Conservation (phyloP, 2,329 filamentous ascomycete genomes). For the Beauveria medogensis region DNA sequence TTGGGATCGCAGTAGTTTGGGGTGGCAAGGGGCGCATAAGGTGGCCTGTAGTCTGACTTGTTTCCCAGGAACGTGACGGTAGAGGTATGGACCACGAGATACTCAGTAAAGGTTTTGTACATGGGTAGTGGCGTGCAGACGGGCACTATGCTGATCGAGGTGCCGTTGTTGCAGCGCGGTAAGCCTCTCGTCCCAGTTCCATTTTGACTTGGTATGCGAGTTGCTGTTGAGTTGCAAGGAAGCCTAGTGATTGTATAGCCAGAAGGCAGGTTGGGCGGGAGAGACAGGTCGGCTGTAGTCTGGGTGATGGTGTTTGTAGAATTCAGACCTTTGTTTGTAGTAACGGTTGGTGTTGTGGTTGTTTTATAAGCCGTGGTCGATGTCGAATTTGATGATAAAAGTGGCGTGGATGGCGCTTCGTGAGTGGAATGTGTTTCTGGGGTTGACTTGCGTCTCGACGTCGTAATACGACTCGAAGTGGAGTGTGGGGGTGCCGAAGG, state of each 20-base stretch:
- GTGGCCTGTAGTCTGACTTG: conserved; percentile 37
- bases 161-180: background rate
- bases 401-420: background rate
- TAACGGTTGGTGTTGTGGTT: background rate
- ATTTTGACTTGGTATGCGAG: background rate
- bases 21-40: conserved; percentile 32
- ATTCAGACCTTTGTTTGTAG: background rate
- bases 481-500: background rate
- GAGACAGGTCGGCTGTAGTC: background rate
- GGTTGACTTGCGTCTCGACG: background rate
- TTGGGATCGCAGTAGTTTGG: conserved; percentile 29
- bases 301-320: background rate
- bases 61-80: conserved; percentile 42
- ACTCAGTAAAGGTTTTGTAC: conserved; percentile 28
- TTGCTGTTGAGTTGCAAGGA: background rate
- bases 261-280: background rate
- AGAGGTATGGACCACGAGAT: conserved; percentile 39
- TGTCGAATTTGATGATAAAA: background rate
- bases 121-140: conserved; percentile 26
- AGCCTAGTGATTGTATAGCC: conserved; percentile 8
- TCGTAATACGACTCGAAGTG: background rate
- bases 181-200: background rate
- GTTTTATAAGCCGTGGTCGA: background rate
- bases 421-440: background rate
- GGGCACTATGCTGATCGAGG: conserved; percentile 14